Conservation (phyloP, 1,284 basidiomycete genomes). For the Clitocybe nebularis region DNA sequence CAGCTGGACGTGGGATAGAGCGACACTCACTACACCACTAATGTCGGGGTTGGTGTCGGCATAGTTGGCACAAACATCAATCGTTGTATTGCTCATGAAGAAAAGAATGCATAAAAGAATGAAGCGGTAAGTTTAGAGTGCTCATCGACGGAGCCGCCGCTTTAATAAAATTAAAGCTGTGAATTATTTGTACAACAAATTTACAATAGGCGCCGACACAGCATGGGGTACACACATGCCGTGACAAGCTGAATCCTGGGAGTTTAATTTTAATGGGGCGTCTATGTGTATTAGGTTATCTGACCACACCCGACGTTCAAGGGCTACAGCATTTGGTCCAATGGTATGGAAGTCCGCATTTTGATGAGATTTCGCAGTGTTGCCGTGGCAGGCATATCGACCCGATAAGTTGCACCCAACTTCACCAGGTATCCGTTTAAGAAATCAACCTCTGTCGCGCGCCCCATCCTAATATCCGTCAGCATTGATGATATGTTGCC, state of each 20-base stretch:
- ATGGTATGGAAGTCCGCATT: slow-evolving; percentile 33
- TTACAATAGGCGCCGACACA: slow-evolving; percentile 4
- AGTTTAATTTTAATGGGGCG: too few species aligned
- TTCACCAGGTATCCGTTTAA: slow-evolving; percentile 83
- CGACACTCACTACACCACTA: slow-evolving; percentile 26
- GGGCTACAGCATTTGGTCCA: slow-evolving; percentile 42
- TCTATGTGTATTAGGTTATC: too few species aligned
- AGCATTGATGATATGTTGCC: slow-evolving; percentile 80
- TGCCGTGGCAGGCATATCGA: slow-evolving; percentile 63
- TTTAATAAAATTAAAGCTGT: too few species aligned
- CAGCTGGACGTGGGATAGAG: neutral
- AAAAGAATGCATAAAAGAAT: neutral
- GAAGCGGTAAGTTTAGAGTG: too few species aligned
- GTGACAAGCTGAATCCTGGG: too few species aligned
- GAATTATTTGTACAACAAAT: too few species aligned
- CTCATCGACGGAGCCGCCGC: too few species aligned
- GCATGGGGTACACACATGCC: too few species aligned
- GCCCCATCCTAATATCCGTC: slow-evolving; percentile 57
- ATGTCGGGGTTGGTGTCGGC: slow-evolving; percentile 32
- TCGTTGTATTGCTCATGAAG: slow-evolving; percentile 6
- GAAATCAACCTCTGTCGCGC: slow-evolving; percentile 73
- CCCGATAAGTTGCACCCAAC: slow-evolving; percentile 58
- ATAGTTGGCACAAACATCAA: slow-evolving; percentile 13
- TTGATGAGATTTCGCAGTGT: slow-evolving; percentile 57
- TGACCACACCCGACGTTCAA: too few species aligned